These are phyloP conservation scores for Apiospora rasikravindrae DNA, from an alignment of 2,329 filamentous ascomycete genomes.

Conservation along the genomic window DNA sequence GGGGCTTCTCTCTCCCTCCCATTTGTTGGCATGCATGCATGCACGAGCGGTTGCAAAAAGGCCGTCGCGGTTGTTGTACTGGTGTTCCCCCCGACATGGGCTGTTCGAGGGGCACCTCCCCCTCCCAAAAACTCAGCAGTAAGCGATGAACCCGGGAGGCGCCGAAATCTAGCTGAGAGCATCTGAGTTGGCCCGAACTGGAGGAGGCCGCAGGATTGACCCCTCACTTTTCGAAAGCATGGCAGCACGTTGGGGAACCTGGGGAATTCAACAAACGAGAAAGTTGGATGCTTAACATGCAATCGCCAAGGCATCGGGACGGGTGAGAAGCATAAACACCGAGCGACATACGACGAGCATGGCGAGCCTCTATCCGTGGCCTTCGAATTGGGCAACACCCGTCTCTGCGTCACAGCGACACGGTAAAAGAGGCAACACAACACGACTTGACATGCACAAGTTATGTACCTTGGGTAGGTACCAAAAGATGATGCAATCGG, in stretches of 20 bases:
- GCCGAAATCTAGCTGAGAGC: neutral
- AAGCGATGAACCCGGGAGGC: neutral
- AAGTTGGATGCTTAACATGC: neutral
- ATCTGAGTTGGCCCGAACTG: neutral
- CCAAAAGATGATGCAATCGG: neutral
- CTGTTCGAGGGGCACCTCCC: neutral
- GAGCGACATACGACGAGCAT: no score
- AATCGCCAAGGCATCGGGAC: neutral
- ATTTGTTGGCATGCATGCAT: neutral
- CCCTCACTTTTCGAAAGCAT: neutral
- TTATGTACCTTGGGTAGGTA: neutral
- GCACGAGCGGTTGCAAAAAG: neutral
- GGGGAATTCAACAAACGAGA: neutral
- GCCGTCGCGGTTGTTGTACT: neutral
- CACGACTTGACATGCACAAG: neutral
- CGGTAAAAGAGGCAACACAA: neutral
- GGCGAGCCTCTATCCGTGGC: no score
- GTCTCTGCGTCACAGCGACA: no score
- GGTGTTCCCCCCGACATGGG: neutral
- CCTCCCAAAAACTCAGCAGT: neutral
- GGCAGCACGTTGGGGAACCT: neutral
- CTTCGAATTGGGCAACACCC: no score
- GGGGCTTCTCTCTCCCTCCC: neutral
- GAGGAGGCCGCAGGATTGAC: neutral
- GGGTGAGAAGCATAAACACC: neutral